phyloP scores from a whole-genome alignment of 2,329 filamentous ascomycete species.

The Orbilia javanica region DNA sequence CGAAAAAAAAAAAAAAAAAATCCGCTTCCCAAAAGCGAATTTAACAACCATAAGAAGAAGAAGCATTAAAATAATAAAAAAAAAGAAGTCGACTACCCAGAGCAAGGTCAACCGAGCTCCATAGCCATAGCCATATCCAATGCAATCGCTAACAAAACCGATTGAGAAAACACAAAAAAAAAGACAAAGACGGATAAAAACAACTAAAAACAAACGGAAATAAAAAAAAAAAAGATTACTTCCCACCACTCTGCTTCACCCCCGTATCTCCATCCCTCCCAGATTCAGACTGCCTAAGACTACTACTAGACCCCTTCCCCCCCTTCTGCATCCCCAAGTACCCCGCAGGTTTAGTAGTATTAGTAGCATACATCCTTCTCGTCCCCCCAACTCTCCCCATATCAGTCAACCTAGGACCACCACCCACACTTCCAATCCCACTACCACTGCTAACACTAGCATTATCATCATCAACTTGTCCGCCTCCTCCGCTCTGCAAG shows the following conservation, averaged over 20 bases:
- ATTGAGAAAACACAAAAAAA: no score
- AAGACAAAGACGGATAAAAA: no score
- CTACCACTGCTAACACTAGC: slow-evolving; percentile 8
- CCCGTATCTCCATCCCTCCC: slow-evolving; percentile 3
- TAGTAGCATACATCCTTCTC: slow-evolving; percentile 58
- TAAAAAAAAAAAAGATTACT: no score
- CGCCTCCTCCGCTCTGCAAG: slow-evolving; percentile 15
- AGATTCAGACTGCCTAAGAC: slow-evolving; percentile 28
- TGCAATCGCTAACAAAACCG: no score
- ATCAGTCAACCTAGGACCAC: slow-evolving; percentile 38
- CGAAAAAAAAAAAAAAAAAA: no score
- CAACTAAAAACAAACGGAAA: not conserved
- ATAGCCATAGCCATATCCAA: no score
- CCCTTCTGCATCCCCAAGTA: slow-evolving; percentile 42
- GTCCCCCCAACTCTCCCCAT: slow-evolving; percentile 48
- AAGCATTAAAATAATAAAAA: no score
- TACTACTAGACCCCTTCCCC: slow-evolving; percentile 42
- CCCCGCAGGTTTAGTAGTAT: not conserved
- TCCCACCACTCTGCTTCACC: not conserved
- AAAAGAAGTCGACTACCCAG: no score
- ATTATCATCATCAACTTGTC: slow-evolving; percentile 23
- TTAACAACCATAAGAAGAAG: no score
- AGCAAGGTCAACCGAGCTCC: no score
- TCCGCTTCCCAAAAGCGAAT: no score
- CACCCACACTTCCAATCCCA: slow-evolving; percentile 16